Percentiles rank a stretch among this genome's conserved stretches.
These are phyloP conservation scores for Musa troglodytarum DNA, from an alignment of 176 grass and related monocot genomes.

Conservation along the genomic window DNA sequence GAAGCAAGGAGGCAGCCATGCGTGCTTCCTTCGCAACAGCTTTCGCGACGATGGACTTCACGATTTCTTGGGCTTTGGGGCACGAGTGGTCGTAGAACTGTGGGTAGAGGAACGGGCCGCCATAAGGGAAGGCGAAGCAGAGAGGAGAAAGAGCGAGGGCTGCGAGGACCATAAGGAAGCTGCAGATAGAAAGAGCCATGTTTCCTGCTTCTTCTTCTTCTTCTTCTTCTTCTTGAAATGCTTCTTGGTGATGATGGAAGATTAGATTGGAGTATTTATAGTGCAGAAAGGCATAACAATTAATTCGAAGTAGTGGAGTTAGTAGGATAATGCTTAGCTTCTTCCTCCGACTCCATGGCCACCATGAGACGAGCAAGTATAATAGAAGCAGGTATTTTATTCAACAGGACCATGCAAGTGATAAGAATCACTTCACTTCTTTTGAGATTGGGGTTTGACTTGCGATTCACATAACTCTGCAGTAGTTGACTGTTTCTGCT, in stretches of 20 bases:
- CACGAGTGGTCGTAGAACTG: constrained; percentile 74
- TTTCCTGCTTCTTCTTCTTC: not conserved
- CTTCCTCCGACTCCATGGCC: not conserved
- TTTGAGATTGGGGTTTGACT: too few relatives aligned
- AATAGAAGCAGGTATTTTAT: not conserved
- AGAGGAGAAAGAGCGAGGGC: constrained; percentile 1
- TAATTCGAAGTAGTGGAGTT: not conserved
- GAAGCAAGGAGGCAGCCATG: constrained; percentile 77
- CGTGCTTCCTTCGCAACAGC: constrained; percentile 66
- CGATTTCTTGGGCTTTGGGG: constrained; percentile 51
- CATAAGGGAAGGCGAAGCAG: not conserved
- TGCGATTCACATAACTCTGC: too few relatives aligned
- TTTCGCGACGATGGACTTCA: constrained; percentile 46
- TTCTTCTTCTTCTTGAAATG: not conserved
- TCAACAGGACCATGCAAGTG: not conserved
- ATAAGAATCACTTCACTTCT: too few relatives aligned
- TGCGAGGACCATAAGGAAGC: not conserved
- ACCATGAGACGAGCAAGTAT: not conserved
- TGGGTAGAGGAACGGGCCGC: constrained; percentile 32
- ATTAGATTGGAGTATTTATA: not conserved
- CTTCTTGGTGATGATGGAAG: not conserved
- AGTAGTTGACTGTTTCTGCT: too few relatives aligned
- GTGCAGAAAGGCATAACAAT: not conserved
- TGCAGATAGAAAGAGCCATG: constrained; percentile 4
- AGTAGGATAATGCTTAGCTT: not conserved